These are phyloP conservation scores for Pseudomicrostroma phylloplanum DNA, from an alignment of 1,284 basidiomycete genomes.

Conservation along the genomic window DNA sequence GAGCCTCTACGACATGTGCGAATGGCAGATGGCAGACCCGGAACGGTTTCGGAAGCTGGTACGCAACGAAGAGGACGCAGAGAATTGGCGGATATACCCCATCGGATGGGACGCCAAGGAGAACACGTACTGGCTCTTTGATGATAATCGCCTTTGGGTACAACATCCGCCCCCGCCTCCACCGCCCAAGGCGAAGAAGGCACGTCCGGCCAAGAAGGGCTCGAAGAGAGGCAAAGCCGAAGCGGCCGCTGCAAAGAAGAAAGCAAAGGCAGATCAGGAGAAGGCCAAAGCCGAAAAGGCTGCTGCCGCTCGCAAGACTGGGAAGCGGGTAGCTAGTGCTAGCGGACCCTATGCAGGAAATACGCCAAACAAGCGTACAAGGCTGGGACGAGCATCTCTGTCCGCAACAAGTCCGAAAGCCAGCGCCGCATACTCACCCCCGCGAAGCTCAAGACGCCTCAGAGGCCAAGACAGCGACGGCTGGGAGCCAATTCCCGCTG, in stretches of 20 bases:
- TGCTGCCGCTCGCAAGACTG: constrained; percentile 22
- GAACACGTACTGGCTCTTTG: constrained; percentile 83
- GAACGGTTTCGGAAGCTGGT: constrained; percentile 55
- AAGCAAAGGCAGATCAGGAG: constrained; percentile 16
- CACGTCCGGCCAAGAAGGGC: constrained; percentile 15
- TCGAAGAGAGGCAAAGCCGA: constrained; percentile 17
- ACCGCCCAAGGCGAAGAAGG: constrained; percentile 20
- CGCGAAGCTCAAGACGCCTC: not conserved
- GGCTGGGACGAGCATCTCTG: not conserved
- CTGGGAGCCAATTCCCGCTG: constrained; percentile 16
- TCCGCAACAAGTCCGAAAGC: not conserved
- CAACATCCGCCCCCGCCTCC: constrained; percentile 57
- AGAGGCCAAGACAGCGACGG: constrained; percentile 41
- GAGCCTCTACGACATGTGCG: constrained; percentile 50
- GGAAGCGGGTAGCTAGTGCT: not conserved
- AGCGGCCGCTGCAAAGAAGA: constrained; percentile 25
- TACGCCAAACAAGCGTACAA: not conserved
- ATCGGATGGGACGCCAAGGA: constrained; percentile 74
- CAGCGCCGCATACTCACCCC: not conserved
- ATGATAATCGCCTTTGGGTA: constrained; percentile 79
- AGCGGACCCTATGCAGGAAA: not conserved
- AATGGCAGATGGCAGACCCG: constrained; percentile 57
- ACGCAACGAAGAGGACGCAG: constrained; percentile 54
- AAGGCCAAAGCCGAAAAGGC: constrained; percentile 15
- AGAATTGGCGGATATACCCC: constrained; percentile 65